Evolutionary conservation across 2,329 filamentous ascomycete species (phyloP), one percentile per base, ranked within the genome.

Genomic region (Hypoxylon rubiginosum): DNA sequence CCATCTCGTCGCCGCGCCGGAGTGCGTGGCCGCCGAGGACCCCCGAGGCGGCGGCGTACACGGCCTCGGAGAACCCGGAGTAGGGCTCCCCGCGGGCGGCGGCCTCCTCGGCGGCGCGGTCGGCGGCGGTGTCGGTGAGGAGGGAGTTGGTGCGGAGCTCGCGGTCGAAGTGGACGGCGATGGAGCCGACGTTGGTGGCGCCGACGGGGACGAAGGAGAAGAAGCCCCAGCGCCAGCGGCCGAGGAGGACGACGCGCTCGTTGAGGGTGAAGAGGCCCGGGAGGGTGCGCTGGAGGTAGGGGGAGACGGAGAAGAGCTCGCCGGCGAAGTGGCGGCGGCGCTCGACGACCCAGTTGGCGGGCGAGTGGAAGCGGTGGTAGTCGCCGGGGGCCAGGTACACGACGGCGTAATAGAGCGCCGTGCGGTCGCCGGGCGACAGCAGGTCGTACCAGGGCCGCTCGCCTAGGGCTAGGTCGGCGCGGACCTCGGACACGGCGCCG

Each of bases 281-380:
- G 0, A 99, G 85, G 0, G 92, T 97, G 70, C 93, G 91, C 78
- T 97, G 94, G 11, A 99, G 87, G 79, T 97, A 99, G 0, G 96
- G 96, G 0, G 93, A 97, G 4, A 99, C 96, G 58, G 91, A 95
- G 84, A 92, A 99, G 8, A 99, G 86, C 80, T 99, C 97, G 62
- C 96, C 96, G 0, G 96, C 94, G 77, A 99, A 99, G 82, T 99
- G 96, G n/a, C 96, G 92, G 46, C 97, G 90, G 70, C 90, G 90
- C 80, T 97, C 92, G 34, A 96, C 96, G 15, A 99, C 94, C 96
- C 96, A 99, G 72, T 93, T 92, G 1, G 93, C 91, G 0, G 96
- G 96, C 1, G 93, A 97, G 82, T 99, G 97, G 84, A 98, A 99
- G 70, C 95, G 92, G 82, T 99, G 96, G 82, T 99, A 99, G 82